Evolutionary conservation across 2,329 filamentous ascomycete species (phyloP).

Genomic region (Aspergillus sp.): DNA sequence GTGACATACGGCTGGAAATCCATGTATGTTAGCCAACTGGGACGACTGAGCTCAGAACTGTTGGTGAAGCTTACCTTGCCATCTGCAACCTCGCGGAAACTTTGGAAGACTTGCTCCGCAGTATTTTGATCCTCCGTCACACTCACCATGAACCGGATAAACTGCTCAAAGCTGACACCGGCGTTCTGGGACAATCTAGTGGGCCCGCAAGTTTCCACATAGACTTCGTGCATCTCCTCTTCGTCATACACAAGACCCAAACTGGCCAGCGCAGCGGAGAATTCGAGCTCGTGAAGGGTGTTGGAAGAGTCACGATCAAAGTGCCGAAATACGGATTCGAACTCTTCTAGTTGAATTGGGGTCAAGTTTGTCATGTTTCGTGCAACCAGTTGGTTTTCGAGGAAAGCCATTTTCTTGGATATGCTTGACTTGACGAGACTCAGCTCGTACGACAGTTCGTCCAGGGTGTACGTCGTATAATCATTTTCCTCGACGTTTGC

Average conservation of each 20-base stretch:
- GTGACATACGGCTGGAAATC: constrained; percentile 79
- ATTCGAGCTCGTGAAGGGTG: constrained; percentile 88
- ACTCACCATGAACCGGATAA: constrained; percentile 99
- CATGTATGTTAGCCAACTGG: constrained; percentile 1
- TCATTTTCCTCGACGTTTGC: constrained; percentile 99
- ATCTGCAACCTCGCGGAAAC: constrained; percentile 95
- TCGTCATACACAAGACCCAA: constrained; percentile 95
- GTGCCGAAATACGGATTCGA: constrained; percentile 96
- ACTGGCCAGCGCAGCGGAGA: constrained; percentile 92
- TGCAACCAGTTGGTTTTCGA: constrained; percentile 98
- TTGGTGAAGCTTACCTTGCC: constrained; percentile 67
- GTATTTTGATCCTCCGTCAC: constrained; percentile 99
- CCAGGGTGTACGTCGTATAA: constrained; percentile 98
- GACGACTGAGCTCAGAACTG: constrained; percentile 4
- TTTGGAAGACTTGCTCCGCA: constrained; percentile 97
- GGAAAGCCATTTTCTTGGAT: constrained; percentile 92
- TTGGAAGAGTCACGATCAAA: constrained; percentile 95
- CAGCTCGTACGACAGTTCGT: constrained; percentile 92
- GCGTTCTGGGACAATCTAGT: constrained; percentile 60
- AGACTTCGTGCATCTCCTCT: constrained; percentile 97
- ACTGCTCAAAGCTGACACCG: constrained; percentile 94
- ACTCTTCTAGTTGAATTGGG: constrained; percentile 96
- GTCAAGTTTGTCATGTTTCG: constrained; percentile 99
- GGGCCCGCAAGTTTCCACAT: constrained; percentile 76
- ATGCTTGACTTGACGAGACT: constrained; percentile 89